Evolutionary conservation across 306 rosid species (phyloP).

Genomic region (Delonix regia): DNA sequence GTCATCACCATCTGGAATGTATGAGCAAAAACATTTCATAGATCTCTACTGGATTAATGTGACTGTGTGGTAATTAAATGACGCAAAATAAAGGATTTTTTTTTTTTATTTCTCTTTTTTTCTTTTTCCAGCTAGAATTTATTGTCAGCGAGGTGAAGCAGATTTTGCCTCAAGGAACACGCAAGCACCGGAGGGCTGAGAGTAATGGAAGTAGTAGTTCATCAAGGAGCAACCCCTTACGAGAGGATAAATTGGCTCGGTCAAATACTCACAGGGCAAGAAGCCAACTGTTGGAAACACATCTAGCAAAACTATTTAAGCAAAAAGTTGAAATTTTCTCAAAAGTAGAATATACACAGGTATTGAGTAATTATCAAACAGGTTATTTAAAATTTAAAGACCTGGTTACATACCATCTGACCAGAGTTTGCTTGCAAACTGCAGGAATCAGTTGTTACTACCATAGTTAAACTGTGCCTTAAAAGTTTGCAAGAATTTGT

Average conservation of each 20-base stretch:
- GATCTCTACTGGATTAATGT: constrained; percentile 19
- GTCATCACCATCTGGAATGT: neutral
- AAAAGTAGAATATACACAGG: constrained; percentile 93
- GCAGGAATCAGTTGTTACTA: constrained; percentile 88
- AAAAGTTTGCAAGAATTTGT: constrained; percentile 91
- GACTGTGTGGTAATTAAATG: constrained; percentile 2
- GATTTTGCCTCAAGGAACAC: constrained; percentile 72
- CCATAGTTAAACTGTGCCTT: constrained; percentile 81
- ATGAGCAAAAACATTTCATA: constrained; percentile 19
- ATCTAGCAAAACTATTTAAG: constrained; percentile 90
- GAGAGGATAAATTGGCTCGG: constrained; percentile 77
- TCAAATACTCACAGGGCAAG: constrained; percentile 84
- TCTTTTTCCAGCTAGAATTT: constrained; percentile 70
- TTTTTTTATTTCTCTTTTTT: constrained; percentile 28
- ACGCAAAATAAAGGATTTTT: constrained; percentile 28
- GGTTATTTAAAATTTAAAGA: constrained; percentile 27
- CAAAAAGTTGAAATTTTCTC: constrained; percentile 96
- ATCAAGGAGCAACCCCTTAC: constrained; percentile 87
- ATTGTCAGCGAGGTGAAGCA: constrained; percentile 75
- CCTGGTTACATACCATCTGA: constrained; percentile 33
- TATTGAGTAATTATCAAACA: constrained; percentile 40
- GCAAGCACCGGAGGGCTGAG: constrained; percentile 77
- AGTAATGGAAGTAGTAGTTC: constrained; percentile 90
- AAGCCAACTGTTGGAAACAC: constrained; percentile 96
- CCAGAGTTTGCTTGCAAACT: constrained; percentile 36